These are phyloP conservation scores for Sporothrix euskadiensis DNA, from an alignment of 2,329 filamentous ascomycete genomes.

Conservation along the genomic window DNA sequence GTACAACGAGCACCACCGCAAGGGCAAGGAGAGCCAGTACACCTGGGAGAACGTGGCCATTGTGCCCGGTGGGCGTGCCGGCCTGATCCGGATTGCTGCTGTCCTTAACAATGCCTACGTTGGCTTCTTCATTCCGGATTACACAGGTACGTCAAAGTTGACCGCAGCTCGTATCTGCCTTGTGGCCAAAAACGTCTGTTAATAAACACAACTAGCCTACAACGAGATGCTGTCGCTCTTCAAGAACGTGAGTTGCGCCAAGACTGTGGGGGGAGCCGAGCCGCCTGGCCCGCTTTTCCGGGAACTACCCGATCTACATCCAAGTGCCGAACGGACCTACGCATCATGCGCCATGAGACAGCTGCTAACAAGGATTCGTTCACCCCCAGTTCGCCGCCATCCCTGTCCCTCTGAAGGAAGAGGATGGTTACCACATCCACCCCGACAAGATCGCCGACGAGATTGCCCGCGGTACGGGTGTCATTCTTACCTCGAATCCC, in stretches of 20 bases:
- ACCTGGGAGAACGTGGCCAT: constrained; percentile 98
- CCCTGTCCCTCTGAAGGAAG: constrained; percentile 78
- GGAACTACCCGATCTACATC: neutral
- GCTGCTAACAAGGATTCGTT: neutral
- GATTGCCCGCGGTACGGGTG: constrained; percentile 79
- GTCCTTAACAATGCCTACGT: constrained; percentile 91
- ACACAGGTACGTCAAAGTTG: constrained; percentile 61
- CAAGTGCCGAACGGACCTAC: neutral
- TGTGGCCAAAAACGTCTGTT: neutral
- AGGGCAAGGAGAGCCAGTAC: constrained; percentile 86
- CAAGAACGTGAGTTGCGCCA: constrained; percentile 64
- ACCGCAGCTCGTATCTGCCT: neutral
- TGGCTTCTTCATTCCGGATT: constrained; percentile 92
- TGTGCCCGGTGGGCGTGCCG: constrained; percentile 88
- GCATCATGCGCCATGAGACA: too few species aligned
- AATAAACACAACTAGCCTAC: constrained; percentile 69
- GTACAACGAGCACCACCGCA: constrained; percentile 89
- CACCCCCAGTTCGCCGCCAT: constrained; percentile 72
- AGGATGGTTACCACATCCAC: constrained; percentile 90
- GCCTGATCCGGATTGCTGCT: constrained; percentile 90
- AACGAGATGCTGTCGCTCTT: constrained; percentile 96
- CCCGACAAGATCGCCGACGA: constrained; percentile 91
- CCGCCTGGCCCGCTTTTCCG: neutral
- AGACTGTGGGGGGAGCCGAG: neutral
- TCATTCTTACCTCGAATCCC: constrained; percentile 93